These are phyloP conservation scores for Metschnikowia cubensis DNA, from an alignment of 805 yeast species.

Conservation along the genomic window DNA sequence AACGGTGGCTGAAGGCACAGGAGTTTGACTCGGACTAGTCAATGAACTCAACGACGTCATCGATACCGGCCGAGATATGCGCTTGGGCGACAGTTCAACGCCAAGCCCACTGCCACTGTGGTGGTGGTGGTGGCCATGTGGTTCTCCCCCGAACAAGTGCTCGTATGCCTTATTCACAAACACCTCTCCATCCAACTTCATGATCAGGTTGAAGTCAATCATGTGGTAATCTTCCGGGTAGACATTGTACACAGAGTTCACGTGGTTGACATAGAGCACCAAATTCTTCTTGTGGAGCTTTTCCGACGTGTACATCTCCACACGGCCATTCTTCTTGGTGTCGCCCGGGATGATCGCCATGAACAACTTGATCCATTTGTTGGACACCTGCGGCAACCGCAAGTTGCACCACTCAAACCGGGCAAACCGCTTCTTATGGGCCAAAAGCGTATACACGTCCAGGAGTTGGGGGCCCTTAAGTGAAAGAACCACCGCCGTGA, in stretches of 20 bases:
- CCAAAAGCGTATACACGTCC: constrained; percentile 56
- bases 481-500: constrained; percentile 60
- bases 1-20: not conserved
- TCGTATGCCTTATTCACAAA: constrained; percentile 42
- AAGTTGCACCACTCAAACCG: constrained; percentile 61
- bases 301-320: constrained; percentile 50
- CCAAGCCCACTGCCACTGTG: no score
- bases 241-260: constrained; percentile 48
- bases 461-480: constrained; percentile 52
- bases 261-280: constrained; percentile 45
- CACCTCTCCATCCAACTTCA: constrained; percentile 54
- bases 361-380: constrained; percentile 56
- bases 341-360: constrained; percentile 48
- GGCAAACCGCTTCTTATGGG: constrained; percentile 43
- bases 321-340: constrained; percentile 44
- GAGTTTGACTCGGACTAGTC: constrained; percentile 8
- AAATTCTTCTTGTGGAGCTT: constrained; percentile 48
- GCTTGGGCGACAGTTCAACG: constrained; percentile 11
- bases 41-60: constrained; percentile 19
- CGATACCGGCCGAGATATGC: constrained; percentile 18
- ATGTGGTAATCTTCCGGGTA: constrained; percentile 56
- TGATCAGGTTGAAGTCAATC: constrained; percentile 54
- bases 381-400: constrained; percentile 54
- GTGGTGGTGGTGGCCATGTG: not conserved
- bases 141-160: constrained; percentile 25